Percentiles rank a stretch among this genome's conserved stretches.
Evolutionary conservation across 306 rosid species (phyloP).

Genomic region (Erythrophleum fordii): DNA sequence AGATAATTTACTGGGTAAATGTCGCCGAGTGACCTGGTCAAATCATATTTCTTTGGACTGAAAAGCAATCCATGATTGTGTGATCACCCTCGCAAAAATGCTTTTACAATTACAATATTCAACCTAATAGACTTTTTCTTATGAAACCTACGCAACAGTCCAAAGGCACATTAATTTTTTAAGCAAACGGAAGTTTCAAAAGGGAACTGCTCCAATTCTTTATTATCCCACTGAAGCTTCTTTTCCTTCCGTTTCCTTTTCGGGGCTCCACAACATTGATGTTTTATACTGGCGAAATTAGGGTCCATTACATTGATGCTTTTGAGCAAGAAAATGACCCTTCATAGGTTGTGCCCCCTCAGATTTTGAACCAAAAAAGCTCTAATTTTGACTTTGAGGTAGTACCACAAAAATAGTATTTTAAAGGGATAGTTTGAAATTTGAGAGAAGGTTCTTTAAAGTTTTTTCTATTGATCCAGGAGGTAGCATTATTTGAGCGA

Average conservation of each 20-base stretch:
- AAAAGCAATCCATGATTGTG: no score
- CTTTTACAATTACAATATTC: no score
- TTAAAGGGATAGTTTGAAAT: constrained; percentile 16
- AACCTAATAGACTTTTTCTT: constrained; percentile 17
- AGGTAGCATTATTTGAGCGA: constrained; percentile 23
- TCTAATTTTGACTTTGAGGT: constrained; percentile 37
- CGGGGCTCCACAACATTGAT: not conserved
- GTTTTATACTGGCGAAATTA: constrained; percentile 20
- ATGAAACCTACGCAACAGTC: constrained; percentile 8
- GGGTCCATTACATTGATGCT: not conserved
- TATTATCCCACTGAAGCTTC: not conserved
- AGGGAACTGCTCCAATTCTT: not conserved
- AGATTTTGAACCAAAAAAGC: no score
- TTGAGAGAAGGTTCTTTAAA: not conserved
- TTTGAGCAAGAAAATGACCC: constrained; percentile 14
- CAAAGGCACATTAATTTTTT: not conserved
- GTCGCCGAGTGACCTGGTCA: constrained; percentile 51
- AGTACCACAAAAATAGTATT: not conserved
- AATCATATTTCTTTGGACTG: constrained; percentile 38
- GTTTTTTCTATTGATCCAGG: constrained; percentile 13
- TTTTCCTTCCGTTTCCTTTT: not conserved
- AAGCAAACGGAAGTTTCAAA: constrained; percentile 1
- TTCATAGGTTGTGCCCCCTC: not conserved
- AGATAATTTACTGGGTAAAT: constrained; percentile 43
- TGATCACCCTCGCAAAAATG: no score